A percentile compares a stretch with the other conserved stretches of the same genome.
Evolutionary conservation across 2,329 filamentous ascomycete genomes (phyloP).

Genomic region (Juglanconis sp.): DNA sequence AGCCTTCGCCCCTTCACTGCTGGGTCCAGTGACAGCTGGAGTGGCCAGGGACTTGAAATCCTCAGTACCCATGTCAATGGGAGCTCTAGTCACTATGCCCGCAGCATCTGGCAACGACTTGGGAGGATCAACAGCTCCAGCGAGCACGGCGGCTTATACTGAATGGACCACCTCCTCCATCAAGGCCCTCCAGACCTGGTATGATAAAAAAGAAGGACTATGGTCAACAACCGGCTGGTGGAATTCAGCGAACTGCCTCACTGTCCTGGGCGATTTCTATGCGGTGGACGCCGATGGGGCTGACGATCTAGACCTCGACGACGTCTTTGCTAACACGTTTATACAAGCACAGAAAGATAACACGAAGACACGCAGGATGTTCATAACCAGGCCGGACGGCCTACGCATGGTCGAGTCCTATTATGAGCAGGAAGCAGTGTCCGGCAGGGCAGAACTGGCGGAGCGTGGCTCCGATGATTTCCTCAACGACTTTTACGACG

Average conservation of each 20-base stretch:
- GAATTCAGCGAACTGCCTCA: constrained; percentile 68
- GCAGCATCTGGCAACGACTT: neutral
- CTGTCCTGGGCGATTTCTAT: constrained; percentile 56
- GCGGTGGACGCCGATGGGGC: constrained; percentile 30
- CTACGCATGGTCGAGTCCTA: constrained; percentile 35
- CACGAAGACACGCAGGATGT: constrained; percentile 35
- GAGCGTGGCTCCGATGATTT: constrained; percentile 41
- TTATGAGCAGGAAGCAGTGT: constrained; percentile 29
- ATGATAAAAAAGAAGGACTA: constrained; percentile 56
- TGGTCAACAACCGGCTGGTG: constrained; percentile 70
- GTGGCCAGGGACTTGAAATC: neutral
- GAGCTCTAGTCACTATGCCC: neutral
- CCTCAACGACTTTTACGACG: constrained; percentile 57
- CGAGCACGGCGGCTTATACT: constrained; percentile 28
- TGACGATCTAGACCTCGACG: constrained; percentile 36
- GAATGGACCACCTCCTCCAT: constrained; percentile 32
- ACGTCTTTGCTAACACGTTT: constrained; percentile 44
- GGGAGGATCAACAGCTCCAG: neutral
- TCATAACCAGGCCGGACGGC: constrained; percentile 23
- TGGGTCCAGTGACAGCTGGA: neutral
- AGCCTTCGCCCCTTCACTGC: neutral
- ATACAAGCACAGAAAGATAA: constrained; percentile 39
- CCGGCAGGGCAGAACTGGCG: constrained; percentile 22
- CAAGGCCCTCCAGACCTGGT: constrained; percentile 56
- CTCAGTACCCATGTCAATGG: neutral